Percentiles rank a stretch among this genome's conserved stretches.
Evolutionary conservation across 306 rosid genomes (phyloP).

Genomic region (Cucurbita moschata): DNA sequence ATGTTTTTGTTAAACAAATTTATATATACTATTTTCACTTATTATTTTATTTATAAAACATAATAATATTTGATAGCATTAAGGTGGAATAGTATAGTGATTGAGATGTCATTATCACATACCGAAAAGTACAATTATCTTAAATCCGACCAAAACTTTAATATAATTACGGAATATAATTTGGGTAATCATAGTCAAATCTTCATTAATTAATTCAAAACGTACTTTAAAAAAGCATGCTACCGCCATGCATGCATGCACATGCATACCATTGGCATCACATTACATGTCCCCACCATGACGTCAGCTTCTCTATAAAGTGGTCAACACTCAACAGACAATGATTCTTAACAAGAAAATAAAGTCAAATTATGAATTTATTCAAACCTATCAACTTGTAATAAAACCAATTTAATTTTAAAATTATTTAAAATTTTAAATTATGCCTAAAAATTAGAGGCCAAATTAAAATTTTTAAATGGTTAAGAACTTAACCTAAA

Average conservation of each 20-base stretch:
- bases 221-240: not conserved
- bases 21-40: too few species aligned
- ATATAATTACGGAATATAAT: not conserved
- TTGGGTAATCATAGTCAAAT: not conserved
- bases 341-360: not conserved
- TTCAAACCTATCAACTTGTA: not conserved
- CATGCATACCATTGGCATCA: not conserved
- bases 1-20: too few species aligned
- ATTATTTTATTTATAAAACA: too few species aligned
- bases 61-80: not conserved
- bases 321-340: not conserved
- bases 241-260: not conserved
- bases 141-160: not conserved
- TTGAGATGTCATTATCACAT: not conserved
- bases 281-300: not conserved
- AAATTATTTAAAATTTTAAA: too few species aligned
- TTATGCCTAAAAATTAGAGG: too few species aligned
- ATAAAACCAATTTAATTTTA: too few species aligned
- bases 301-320: not conserved
- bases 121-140: not conserved
- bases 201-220: not conserved
- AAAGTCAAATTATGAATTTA: not conserved
- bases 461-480: too few species aligned
- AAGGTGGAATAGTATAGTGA: not conserved
- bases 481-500: too few species aligned